These are phyloP conservation scores for Atalantia buxifolia DNA, from an alignment of 345 rosid genomes.

Conservation along the genomic window DNA sequence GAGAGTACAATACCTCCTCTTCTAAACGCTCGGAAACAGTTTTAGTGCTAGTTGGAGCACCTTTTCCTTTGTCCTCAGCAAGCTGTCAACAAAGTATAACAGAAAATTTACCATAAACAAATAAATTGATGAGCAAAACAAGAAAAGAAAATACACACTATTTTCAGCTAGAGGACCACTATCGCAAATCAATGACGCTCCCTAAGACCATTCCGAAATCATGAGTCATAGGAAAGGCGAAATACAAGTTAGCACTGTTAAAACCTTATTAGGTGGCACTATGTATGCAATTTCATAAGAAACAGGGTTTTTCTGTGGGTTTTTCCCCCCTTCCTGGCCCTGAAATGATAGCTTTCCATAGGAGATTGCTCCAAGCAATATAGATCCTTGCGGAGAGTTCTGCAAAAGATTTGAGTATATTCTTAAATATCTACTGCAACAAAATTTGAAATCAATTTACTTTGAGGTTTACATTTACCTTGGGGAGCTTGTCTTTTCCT, in stretches of 20 bases:
- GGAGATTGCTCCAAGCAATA: constrained; percentile 74
- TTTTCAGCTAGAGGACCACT: constrained; percentile 12
- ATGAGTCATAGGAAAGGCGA: background rate
- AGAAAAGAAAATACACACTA: constrained; percentile 1
- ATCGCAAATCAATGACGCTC: background rate
- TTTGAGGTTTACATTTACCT: constrained; percentile 29
- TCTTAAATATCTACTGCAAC: background rate
- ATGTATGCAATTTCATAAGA: constrained; percentile 61
- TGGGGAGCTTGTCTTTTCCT: constrained; percentile 75
- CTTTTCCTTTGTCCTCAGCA: constrained; percentile 69
- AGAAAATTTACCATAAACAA: background rate
- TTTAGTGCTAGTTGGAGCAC: constrained; percentile 51
- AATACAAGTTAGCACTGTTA: constrained; percentile 1
- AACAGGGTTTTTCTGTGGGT: constrained; percentile 63
- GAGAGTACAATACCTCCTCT: constrained; percentile 63
- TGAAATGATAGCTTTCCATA: constrained; percentile 63
- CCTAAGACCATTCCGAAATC: background rate
- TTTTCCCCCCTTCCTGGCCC: constrained; percentile 44
- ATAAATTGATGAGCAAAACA: background rate
- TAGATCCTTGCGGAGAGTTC: constrained; percentile 81
- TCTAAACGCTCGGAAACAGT: constrained; percentile 70
- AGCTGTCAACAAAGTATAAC: constrained; percentile 36
- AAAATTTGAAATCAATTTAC: background rate
- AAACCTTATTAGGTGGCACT: constrained; percentile 93
- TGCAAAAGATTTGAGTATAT: constrained; percentile 31